Conservation (phyloP, 2,329 filamentous ascomycete genomes). For the Neurospora crassa region DNA sequence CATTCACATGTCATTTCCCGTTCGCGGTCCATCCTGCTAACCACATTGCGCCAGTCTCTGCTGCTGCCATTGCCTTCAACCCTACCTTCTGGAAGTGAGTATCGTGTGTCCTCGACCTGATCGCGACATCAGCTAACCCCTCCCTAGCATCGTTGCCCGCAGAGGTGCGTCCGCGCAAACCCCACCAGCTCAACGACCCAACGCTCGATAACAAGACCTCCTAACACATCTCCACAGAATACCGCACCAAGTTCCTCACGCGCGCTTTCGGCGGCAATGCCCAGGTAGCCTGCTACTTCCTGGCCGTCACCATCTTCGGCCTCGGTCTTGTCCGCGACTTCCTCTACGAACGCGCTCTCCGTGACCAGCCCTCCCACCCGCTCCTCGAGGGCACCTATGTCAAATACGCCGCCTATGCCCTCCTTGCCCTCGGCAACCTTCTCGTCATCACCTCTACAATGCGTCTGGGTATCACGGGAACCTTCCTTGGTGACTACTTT, state of each 20-base stretch:
- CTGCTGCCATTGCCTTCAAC: constrained; percentile 80
- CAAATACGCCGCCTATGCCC: constrained; percentile 56
- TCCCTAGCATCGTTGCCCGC: constrained; percentile 65
- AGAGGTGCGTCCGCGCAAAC: constrained; percentile 46
- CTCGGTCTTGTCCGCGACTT: constrained; percentile 83
- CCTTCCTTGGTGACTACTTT: constrained; percentile 97
- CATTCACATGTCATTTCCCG: neutral
- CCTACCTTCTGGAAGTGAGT: constrained; percentile 99
- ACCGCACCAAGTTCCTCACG: constrained; percentile 81
- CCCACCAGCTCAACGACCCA: constrained; percentile 5
- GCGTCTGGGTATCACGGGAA: constrained; percentile 87
- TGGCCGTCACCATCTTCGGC: constrained; percentile 82
- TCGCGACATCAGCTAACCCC: constrained; percentile 23
- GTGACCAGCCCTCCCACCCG: constrained; percentile 65
- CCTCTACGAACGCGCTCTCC: constrained; percentile 77
- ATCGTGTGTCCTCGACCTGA: constrained; percentile 3
- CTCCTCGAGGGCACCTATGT: constrained; percentile 51
- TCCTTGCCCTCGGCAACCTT: constrained; percentile 68
- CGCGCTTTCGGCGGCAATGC: constrained; percentile 73
- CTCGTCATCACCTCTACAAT: constrained; percentile 86
- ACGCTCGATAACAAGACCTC: constrained; percentile 10
- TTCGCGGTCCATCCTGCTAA: neutral
- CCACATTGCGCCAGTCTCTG: constrained; percentile 52
- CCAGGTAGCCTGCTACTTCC: constrained; percentile 75
- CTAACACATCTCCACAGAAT: constrained; percentile 50